These are phyloP conservation scores for Papilionanthe hybrid DNA, from an alignment of 116 monocot species.

Conservation along the genomic window DNA sequence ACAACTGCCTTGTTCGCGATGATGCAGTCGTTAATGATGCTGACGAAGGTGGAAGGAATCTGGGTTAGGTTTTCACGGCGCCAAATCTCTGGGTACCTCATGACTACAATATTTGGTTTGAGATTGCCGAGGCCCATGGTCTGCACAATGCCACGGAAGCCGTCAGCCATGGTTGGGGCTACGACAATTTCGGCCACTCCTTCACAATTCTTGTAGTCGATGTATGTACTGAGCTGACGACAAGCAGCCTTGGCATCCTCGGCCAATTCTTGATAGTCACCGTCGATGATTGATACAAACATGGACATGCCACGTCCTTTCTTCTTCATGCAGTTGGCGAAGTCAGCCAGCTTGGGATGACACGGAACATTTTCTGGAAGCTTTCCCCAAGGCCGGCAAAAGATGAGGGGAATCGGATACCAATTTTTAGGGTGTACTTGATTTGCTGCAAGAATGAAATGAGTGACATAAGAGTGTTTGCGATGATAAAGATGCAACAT, in stretches of 20 bases:
- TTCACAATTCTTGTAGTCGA: constrained; percentile 91
- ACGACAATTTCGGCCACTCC: constrained; percentile 97
- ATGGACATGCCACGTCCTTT: constrained; percentile 97
- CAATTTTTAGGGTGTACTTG: constrained; percentile 97
- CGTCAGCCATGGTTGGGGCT: constrained; percentile 79
- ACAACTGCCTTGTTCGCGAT: constrained; percentile 96
- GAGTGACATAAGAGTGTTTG: too few relatives aligned
- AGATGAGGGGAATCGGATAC: constrained; percentile 92
- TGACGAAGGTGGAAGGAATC: constrained; percentile 87
- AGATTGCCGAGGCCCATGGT: constrained; percentile 97
- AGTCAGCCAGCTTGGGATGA: constrained; percentile 97
- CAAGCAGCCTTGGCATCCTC: constrained; percentile 83
- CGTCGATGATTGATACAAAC: constrained; percentile 80
- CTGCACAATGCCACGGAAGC: constrained; percentile 85
- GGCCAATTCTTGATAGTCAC: constrained; percentile 77
- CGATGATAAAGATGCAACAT: background rate
- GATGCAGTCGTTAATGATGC: constrained; percentile 95
- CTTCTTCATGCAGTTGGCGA: constrained; percentile 98
- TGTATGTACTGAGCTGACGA: constrained; percentile 74
- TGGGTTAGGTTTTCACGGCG: constrained; percentile 79
- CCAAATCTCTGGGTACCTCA: constrained; percentile 98
- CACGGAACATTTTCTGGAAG: constrained; percentile 94
- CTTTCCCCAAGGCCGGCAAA: constrained; percentile 97
- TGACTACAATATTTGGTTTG: constrained; percentile 92
- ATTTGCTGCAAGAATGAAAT: constrained; percentile 42